Percentiles rank a stretch among this genome's conserved stretches.
Evolutionary conservation across 2,329 filamentous ascomycete species (phyloP).

Genomic region (Xylaria sp.): DNA sequence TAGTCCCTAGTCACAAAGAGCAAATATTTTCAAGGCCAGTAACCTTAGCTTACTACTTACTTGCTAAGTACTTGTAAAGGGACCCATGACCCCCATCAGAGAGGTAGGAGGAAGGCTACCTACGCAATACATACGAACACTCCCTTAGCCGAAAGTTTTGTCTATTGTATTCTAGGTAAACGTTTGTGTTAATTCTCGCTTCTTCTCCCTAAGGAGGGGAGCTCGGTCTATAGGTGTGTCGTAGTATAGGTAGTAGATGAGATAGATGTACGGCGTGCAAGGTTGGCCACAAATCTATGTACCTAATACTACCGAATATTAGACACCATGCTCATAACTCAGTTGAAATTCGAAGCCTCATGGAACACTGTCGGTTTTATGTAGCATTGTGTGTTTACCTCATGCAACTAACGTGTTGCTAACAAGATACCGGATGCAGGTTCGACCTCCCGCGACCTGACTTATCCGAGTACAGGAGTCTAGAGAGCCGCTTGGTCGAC

Average conservation of each 20-base stretch:
- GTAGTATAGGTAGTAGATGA: not conserved
- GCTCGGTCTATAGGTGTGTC: not conserved
- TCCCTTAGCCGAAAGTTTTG: not conserved
- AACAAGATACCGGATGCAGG: conserved; percentile 26
- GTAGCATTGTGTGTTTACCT: conserved; percentile 18
- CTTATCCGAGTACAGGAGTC: conserved; percentile 15
- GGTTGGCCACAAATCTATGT: too few species aligned
- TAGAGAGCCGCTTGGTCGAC: conserved; percentile 20
- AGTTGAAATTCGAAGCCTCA: conserved; percentile 7
- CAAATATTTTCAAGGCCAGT: too few species aligned
- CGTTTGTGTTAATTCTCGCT: too few species aligned
- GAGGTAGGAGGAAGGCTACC: too few species aligned
- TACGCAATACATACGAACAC: too few species aligned
- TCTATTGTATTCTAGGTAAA: not conserved
- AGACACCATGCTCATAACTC: not conserved
- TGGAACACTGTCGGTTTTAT: not conserved
- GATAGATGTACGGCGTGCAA: too few species aligned
- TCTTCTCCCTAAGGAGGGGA: not conserved
- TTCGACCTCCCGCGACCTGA: conserved; percentile 15
- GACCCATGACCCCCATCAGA: too few species aligned
- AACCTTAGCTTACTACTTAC: too few species aligned
- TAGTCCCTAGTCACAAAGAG: too few species aligned
- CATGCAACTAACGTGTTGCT: conserved; percentile 10
- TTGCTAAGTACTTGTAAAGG: too few species aligned
- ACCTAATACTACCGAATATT: too few species aligned